Evolutionary conservation across 371 early-diverging fungal genomes (phyloP), one percentile per base, ranked within the genome.

Genomic region (Circinella umbellata): DNA sequence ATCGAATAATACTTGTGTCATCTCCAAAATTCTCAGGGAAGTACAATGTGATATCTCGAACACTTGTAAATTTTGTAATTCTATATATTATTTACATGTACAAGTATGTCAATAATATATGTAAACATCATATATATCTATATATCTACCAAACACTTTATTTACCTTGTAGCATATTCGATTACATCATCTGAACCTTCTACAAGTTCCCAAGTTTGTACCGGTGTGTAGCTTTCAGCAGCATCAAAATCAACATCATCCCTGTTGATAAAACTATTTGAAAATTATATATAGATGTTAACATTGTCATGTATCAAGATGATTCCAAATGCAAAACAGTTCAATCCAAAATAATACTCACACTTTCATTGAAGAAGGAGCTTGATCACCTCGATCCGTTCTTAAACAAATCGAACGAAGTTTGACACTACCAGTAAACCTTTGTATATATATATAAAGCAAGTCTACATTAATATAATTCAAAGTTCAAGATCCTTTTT

Each of bases 171-270:
- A 4, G 78, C 69, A 63, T 93, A 94, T 79, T 93, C 93, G 15
- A 90, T 80, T 0, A 91, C 88, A 17, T 87, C 82, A 65, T 87
- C 79, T 11, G 77, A 72, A 10, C 73, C 69, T 71, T 83, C 76
- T 9, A 93, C 89, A 48, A 96, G 84, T 13, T 92, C 93, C 91
- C 93, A 94, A 72, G 91, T 91, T 77, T 96, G 97, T 5, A 90
- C 86, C 0, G 92, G 82, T 20, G 67, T 72, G 18, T 88, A 86
- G 17, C 81, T 80, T 4, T 93, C 92, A 6, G 92, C 94, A 15
- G 78, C 89, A 71, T 94, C 95, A 80, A 98, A 98, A 76, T 98
- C 97, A 49, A 98, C 73, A 76, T 94, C 93, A 39, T 96, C 95
- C 8, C 89, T 82, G 79, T 97, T 98, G 70, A 94, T 89, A 74